Evolutionary conservation across 208 protist species (phyloP), one percentile per base, ranked within the genome.

Genomic region (Kentomonas sorsogonicus): DNA sequence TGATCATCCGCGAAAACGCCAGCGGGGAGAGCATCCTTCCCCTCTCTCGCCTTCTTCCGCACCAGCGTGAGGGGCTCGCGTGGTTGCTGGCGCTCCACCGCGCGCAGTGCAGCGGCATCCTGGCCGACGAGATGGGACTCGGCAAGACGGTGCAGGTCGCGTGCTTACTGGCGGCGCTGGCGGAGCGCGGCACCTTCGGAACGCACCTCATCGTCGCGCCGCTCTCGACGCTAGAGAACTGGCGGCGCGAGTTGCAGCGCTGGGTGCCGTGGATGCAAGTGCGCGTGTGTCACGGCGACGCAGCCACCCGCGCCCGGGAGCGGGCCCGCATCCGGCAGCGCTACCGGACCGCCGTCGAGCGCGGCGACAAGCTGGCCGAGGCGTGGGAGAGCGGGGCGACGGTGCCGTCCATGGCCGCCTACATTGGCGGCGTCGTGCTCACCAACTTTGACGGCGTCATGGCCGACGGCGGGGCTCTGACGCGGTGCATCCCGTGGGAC

Each of bases 101-200:
- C 20, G 75, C 93, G 18, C 47, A 63, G 15, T 66, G 69, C 7
- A 55, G 63, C 45, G 96, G 95, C 25, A 97, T 99, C 38, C 27
- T 98, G n/a, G 97, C 93, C 13, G 96, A 99, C 72, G 95, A 99
- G 55, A 98, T 97, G 81, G 84, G 89, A 1, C 83, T 97, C 31
- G 89, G 93, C n/a, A 99, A 99, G 77, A 99, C 97, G 2, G 69
- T 99, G 13, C 93, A 98, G 53, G 62, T 97, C 25, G 69, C 84
- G 2, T 60, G 83, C 7, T 97, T 98, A 63, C 58, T 98, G 10
- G 69, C 77, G 3, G 77, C 77, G 0, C 68, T 99, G n/a, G 55
- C 80, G n/a, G 63, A 67, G 13, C 50, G 69, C 2, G 53, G 82
- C 20, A n/a, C 88, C 9, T 48, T 66, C 18, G 88, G 89, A 9